Percentiles rank a stretch among this genome's conserved stretches.
These are phyloP conservation scores for Coffea eugenioides DNA, from an alignment of 257 asterid species.

Conservation along the genomic window DNA sequence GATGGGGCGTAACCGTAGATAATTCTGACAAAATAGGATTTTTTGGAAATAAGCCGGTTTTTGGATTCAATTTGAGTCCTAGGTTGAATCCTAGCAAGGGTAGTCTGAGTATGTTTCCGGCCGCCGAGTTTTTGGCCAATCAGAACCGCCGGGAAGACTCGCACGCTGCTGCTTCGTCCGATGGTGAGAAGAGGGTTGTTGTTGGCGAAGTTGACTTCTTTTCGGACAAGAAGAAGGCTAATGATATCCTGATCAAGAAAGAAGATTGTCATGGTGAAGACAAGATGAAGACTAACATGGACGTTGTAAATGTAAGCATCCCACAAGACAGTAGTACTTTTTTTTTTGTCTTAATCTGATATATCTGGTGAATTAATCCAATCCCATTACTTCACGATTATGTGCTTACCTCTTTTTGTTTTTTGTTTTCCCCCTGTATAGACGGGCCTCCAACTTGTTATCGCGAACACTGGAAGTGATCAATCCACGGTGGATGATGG, in stretches of 20 bases:
- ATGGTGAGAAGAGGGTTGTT: constrained; percentile 29
- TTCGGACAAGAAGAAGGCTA: constrained; percentile 40
- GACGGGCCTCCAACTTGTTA: constrained; percentile 94
- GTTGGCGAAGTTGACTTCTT: constrained; percentile 79
- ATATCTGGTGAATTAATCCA: not conserved
- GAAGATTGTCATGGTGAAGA: constrained; percentile 35
- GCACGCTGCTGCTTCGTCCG: constrained; percentile 21
- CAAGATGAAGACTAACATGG: constrained; percentile 10
- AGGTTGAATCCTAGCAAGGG: constrained; percentile 31
- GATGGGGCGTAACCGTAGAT: constrained; percentile 74
- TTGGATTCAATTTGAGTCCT: constrained; percentile 60
- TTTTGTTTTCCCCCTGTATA: constrained; percentile 13
- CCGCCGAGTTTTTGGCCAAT: constrained; percentile 41
- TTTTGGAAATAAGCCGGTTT: constrained; percentile 47
- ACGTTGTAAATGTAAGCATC: constrained; percentile 53
- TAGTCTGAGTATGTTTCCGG: constrained; percentile 17
- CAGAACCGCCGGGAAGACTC: constrained; percentile 36
- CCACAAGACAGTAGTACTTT: too few species aligned
- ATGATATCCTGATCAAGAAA: constrained; percentile 39
- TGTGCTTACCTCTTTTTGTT: not conserved
- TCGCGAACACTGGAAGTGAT: constrained; percentile 71
- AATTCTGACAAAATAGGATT: constrained; percentile 50
- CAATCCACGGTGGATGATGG: constrained; percentile 83
- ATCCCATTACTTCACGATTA: not conserved
- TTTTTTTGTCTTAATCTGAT: not conserved